phyloP scores from a whole-genome alignment of 2,329 filamentous ascomycete species.

The Xylariaceae sp. region DNA sequence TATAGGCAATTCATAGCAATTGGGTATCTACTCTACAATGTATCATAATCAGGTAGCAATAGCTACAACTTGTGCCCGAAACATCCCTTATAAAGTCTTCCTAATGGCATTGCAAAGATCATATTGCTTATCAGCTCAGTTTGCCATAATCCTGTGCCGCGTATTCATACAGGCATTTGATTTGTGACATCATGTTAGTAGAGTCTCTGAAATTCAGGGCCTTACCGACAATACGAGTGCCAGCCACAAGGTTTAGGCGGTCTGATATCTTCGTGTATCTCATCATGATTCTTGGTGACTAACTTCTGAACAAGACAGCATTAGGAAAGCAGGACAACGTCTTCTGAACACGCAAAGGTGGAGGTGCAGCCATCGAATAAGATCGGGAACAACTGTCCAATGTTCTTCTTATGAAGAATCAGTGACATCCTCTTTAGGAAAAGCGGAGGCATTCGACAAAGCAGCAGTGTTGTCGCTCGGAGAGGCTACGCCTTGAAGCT shows the following conservation, averaged over 20 bases:
- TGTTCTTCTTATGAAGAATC: not conserved
- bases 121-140: not conserved
- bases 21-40: conserved; percentile 26
- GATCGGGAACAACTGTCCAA: not conserved
- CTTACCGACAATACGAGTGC: not conserved
- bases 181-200: not conserved
- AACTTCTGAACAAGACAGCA: not conserved
- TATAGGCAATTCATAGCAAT: conserved; percentile 14
- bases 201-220: not conserved
- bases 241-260: not conserved
- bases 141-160: not conserved
- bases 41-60: not conserved
- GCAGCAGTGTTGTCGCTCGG: conserved; percentile 2
- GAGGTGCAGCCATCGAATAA: not conserved
- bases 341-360: not conserved
- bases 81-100: not conserved
- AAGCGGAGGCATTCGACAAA: not conserved
- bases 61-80: not conserved
- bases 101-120: not conserved
- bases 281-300: not conserved
- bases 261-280: not conserved
- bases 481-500: conserved; percentile 33
- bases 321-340: not conserved
- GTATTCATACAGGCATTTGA: not conserved
- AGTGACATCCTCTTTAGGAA: not conserved